These are phyloP conservation scores for Cladophialophora yegresii DNA, from an alignment of 2,329 filamentous ascomycete species.

Conservation along the genomic window DNA sequence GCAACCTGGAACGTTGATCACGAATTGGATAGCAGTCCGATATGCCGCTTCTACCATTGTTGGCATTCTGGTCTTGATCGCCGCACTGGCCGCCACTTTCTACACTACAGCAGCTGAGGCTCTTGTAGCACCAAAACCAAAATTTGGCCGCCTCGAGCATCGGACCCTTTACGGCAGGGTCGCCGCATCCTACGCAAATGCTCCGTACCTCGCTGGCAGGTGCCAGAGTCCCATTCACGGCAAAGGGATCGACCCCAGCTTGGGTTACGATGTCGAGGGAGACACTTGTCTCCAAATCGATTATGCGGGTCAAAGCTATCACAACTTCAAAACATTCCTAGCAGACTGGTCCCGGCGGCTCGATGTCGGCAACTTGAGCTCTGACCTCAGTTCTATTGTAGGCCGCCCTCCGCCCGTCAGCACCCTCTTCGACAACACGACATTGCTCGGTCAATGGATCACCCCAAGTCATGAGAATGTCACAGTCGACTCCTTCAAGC, in stretches of 20 bases:
- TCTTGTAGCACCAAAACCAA: conserved; percentile 72
- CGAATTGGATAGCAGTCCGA: conserved; percentile 65
- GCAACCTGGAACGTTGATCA: conserved; percentile 71
- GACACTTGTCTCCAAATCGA: conserved; percentile 68
- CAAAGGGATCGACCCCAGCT: conserved; percentile 26
- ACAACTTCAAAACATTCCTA: conserved; percentile 67
- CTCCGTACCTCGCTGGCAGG: conserved; percentile 54
- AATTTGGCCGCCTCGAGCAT: conserved; percentile 56
- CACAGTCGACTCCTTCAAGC: conserved; percentile 51
- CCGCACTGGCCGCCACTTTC: conserved; percentile 66
- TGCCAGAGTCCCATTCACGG: conserved; percentile 64
- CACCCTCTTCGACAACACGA: conserved; percentile 71
- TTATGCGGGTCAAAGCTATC: conserved; percentile 67
- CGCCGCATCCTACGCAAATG: conserved; percentile 64
- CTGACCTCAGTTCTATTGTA: conserved; percentile 28
- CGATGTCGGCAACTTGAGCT: conserved; percentile 47
- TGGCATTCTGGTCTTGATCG: conserved; percentile 64
- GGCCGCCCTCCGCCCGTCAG: conserved; percentile 62
- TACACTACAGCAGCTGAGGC: conserved; percentile 78
- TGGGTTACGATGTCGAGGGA: conserved; percentile 38
- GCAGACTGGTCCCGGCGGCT: conserved; percentile 57
- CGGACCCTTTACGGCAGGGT: conserved; percentile 59
- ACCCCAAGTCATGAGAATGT: conserved; percentile 57
- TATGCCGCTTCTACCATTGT: conserved; percentile 65
- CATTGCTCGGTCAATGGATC: conserved; percentile 69